Conservation (phyloP, 225 moss, liverwort and hornwort species). For the Pseudisothecium myosuroides region DNA sequence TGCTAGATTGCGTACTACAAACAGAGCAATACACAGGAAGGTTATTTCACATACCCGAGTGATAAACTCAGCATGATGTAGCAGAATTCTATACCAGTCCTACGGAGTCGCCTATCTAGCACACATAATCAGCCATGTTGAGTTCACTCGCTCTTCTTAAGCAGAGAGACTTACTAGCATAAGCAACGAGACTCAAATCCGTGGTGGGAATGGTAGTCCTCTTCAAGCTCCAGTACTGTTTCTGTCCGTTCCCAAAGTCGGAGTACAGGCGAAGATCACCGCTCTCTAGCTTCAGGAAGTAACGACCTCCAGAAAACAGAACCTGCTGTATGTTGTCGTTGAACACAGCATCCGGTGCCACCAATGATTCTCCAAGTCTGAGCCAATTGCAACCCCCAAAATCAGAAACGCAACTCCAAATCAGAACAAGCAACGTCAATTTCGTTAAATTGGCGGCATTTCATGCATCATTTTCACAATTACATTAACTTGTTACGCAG, state of each 20-base stretch:
- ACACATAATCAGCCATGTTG: not conserved
- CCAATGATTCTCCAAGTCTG: conserved; percentile 1
- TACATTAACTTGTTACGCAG: not conserved
- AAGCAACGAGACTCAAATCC: conserved; percentile 7
- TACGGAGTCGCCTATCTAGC: not conserved
- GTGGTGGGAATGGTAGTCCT: not conserved
- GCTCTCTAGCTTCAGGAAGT: not conserved
- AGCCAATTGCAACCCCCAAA: not conserved
- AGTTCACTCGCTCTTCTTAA: not conserved
- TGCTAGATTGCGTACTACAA: not conserved
- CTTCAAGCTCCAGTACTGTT: conserved; percentile 34
- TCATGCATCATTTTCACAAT: not conserved
- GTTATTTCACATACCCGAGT: not conserved
- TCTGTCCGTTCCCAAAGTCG: conserved; percentile 6
- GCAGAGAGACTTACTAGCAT: not conserved
- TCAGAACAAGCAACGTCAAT: not conserved
- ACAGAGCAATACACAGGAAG: not conserved
- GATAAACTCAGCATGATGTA: not conserved
- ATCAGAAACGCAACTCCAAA: not conserved
- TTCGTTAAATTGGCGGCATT: not conserved
- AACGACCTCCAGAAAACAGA: not conserved
- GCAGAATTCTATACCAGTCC: not conserved
- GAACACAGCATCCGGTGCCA: not conserved
- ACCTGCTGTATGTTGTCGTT: not conserved
- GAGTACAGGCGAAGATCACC: conserved; percentile 20